phyloP scores from a whole-genome alignment of 75 land plant species.

The Cupressus sempervirens region DNA sequence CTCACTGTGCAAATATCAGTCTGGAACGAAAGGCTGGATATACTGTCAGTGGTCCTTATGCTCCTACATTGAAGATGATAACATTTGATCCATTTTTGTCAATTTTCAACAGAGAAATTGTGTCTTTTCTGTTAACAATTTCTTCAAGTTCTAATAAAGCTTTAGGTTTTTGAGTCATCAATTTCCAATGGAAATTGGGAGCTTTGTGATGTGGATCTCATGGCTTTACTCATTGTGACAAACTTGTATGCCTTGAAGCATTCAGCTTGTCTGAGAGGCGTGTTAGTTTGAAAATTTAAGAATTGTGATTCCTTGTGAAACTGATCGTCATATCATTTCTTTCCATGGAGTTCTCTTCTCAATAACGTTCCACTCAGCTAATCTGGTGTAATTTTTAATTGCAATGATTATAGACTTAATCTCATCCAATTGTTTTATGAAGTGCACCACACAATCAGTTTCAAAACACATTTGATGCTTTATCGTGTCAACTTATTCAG shows the following conservation, averaged over 20 bases:
- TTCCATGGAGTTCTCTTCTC: too few relatives aligned
- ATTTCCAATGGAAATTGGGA: neutral
- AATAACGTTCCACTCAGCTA: too few relatives aligned
- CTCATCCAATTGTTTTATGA: too few relatives aligned
- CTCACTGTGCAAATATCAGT: neutral
- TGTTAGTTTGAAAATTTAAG: neutral
- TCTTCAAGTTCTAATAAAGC: neutral
- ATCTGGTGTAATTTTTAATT: too few relatives aligned
- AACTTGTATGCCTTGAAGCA: neutral
- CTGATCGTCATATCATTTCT: too few relatives aligned
- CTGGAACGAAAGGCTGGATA: neutral
- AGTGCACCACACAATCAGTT: too few relatives aligned
- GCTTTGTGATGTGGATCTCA: neutral
- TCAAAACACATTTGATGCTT: too few relatives aligned
- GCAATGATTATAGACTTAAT: too few relatives aligned
- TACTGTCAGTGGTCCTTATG: neutral
- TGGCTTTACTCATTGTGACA: neutral
- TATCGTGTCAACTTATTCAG: too few relatives aligned
- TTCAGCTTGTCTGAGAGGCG: neutral
- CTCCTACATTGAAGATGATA: neutral
- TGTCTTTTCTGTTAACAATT: neutral
- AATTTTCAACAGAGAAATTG: neutral
- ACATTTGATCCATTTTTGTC: neutral
- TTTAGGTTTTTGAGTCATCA: neutral
- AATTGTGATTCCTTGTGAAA: too few relatives aligned